Base-by-base conservation (phyloP, 1,284 basidiomycete species). In the Melampsora abietis-canadensis region DNA sequence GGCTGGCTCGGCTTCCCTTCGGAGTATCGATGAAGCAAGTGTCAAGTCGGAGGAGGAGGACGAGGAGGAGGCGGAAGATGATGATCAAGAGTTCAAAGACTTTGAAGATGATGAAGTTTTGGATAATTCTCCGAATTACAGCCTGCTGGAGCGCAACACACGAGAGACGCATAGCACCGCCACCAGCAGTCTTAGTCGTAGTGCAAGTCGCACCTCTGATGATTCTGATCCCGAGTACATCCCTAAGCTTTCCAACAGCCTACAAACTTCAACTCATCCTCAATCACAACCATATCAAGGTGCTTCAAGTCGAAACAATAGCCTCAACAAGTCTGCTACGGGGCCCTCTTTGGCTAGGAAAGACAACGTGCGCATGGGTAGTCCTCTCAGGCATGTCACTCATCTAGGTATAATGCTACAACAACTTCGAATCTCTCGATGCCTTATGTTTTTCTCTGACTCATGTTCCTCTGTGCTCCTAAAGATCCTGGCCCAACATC, bases 341-440 rank as follows among this genome's bases (percentile, higher is more conserved):
- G 57, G 34, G 19, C 40, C 73, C 24, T 54, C 27, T 14, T 47
- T 75, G 21, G 66, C 14, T 37, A 68, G 73, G 8, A 75, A 75
- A 30, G 73, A 75, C 27, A 27, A 62, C 47, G 57, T 75, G 6
- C 57, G 73, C 6, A 75, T 75, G 44, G 73, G 73, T 21, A 75
- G 73, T 57, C 73, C 73, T 14, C 60, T 75, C 17, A 75, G 73
- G 40, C 73, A 75, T 68, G 73, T 75, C 31, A 64, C 73, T 19
- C 73, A 75, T 10, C 48, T 75, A 19, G 73, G 73, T 68, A 51
- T 57, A 14, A 27, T 24, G 48, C 46, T 34, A 3, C 17, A 64
- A 30, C 37, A 21, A 7, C 4, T 54, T 24, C 60, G n/a, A 14
- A 44, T 30, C 21, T 7, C 17, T 54, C 12, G 4, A 31, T 59